These are phyloP conservation scores for Elongisporangium anandrum DNA, from an alignment of 352 stramenopile genomes.

Conservation along the genomic window DNA sequence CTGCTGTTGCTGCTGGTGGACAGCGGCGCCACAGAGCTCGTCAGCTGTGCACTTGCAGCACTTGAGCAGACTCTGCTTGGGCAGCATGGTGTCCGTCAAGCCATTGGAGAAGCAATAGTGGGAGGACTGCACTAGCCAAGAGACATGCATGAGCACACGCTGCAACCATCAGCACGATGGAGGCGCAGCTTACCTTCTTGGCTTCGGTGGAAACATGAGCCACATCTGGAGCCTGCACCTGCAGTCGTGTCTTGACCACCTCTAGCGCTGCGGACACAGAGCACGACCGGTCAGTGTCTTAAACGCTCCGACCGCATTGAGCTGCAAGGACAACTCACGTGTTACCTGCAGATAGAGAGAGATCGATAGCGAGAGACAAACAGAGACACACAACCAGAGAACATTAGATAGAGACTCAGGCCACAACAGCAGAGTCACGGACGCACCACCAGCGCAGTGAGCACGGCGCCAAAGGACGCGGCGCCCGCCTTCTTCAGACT, in stretches of 20 bases:
- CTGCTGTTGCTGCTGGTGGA: not conserved
- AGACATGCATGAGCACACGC: not conserved
- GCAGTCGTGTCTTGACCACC: conserved; percentile 82
- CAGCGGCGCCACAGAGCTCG: conserved; percentile 26
- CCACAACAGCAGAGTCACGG: not conserved
- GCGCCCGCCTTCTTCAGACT: conserved; percentile 57
- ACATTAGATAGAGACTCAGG: not conserved
- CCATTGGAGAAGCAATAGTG: conserved; percentile 81
- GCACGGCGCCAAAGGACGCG: conserved; percentile 57
- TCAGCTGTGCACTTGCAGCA: conserved; percentile 44
- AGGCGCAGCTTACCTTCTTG: conserved; percentile 26
- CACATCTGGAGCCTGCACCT: conserved; percentile 64
- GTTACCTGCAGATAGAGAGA: conserved; percentile 36
- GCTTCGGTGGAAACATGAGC: conserved; percentile 38
- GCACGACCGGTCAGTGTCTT: not conserved
- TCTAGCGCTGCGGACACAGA: conserved; percentile 47
- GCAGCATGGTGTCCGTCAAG: conserved; percentile 79
- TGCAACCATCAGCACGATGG: not conserved
- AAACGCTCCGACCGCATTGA: not conserved
- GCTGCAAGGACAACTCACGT: conserved; percentile 30
- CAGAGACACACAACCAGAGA: not conserved
- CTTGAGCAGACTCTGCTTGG: conserved; percentile 51
- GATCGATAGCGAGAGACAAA: too few species aligned
- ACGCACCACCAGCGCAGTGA: conserved; percentile 68
- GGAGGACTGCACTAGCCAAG: conserved; percentile 29